These are phyloP conservation scores for Pseudogymnoascus sp. DNA, from an alignment of 2,329 filamentous ascomycete genomes.

Conservation along the genomic window DNA sequence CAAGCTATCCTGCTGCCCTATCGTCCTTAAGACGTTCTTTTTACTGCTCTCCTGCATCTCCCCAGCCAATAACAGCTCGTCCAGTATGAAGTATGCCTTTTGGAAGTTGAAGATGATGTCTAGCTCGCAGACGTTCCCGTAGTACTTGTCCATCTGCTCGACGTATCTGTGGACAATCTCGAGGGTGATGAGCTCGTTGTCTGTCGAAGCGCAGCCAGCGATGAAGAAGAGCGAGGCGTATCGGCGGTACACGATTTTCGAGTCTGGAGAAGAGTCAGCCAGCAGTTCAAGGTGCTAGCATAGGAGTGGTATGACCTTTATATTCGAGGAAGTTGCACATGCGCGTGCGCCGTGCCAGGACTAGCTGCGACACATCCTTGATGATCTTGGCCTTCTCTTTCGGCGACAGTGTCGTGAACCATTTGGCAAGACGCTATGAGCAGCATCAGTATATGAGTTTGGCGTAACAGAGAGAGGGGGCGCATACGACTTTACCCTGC, in stretches of 20 bases:
- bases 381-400: constrained; percentile 99
- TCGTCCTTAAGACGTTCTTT: constrained; percentile 95
- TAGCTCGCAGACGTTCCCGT: constrained; percentile 98
- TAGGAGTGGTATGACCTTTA: constrained; percentile 60
- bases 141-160: constrained; percentile 99
- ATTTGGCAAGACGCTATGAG: constrained; percentile 88
- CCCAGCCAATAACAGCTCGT: constrained; percentile 89
- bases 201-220: constrained; percentile 89
- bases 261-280: constrained; percentile 32
- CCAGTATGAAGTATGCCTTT: constrained; percentile 98
- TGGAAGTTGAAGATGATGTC: constrained; percentile 99
- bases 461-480: constrained; percentile 33
- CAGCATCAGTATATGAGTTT: constrained; percentile 15
- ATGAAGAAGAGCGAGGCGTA: constrained; percentile 99
- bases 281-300: constrained; percentile 7
- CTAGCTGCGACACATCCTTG: constrained; percentile 97
- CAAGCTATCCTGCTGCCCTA: constrained; percentile 92
- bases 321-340: constrained; percentile 99
- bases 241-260: constrained; percentile 96
- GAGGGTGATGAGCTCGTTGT: constrained; percentile 96
- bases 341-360: constrained; percentile 87
- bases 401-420: constrained; percentile 96
- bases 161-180: constrained; percentile 99
- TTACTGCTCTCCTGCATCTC: constrained; percentile 99
- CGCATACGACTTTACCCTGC: constrained; percentile 95